Percentiles rank a stretch among this genome's conserved stretches.
phyloP scores from a whole-genome alignment of 805 yeast genomes.

The Zygoascus ofunaensis region DNA sequence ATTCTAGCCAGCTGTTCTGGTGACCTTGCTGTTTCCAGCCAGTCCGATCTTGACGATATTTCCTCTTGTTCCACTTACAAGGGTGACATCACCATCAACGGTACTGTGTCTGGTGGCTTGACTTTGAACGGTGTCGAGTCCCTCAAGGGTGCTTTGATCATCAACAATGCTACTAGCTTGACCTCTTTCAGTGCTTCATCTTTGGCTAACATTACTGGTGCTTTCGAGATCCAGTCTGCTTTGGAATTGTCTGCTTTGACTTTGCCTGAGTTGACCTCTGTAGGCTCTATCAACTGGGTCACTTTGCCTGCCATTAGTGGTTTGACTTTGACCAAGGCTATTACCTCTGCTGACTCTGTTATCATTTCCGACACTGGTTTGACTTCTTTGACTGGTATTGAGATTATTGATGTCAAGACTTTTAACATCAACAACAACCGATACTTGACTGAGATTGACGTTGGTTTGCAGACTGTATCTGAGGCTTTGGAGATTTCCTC shows the following conservation, averaged over 20 bases:
- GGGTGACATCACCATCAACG: constrained; percentile 68
- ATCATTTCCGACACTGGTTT: constrained; percentile 37
- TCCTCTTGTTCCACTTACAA: constrained; percentile 68
- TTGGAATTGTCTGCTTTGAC: constrained; percentile 59
- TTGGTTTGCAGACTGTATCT: constrained; percentile 65
- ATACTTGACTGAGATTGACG: constrained; percentile 54
- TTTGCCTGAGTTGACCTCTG: constrained; percentile 71
- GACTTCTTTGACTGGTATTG: constrained; percentile 32
- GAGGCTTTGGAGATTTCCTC: constrained; percentile 68
- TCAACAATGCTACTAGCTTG: constrained; percentile 58
- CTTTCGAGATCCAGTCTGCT: constrained; percentile 51
- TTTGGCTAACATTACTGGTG: constrained; percentile 65
- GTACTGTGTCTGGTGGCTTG: constrained; percentile 44
- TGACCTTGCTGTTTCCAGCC: constrained; percentile 50
- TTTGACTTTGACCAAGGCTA: constrained; percentile 60
- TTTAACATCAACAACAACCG: constrained; percentile 82
- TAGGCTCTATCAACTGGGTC: constrained; percentile 69
- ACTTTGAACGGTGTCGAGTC: constrained; percentile 61
- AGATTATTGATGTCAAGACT: constrained; percentile 28
- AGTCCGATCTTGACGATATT: constrained; percentile 65
- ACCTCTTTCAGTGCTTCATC: constrained; percentile 66
- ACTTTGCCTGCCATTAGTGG: constrained; percentile 77
- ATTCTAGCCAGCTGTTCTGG: constrained; percentile 7
- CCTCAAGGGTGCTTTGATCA: constrained; percentile 65
- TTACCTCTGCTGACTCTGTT: constrained; percentile 64